Base-by-base conservation (phyloP, 1,284 basidiomycete genomes). In the Melampsora medusae region DNA sequence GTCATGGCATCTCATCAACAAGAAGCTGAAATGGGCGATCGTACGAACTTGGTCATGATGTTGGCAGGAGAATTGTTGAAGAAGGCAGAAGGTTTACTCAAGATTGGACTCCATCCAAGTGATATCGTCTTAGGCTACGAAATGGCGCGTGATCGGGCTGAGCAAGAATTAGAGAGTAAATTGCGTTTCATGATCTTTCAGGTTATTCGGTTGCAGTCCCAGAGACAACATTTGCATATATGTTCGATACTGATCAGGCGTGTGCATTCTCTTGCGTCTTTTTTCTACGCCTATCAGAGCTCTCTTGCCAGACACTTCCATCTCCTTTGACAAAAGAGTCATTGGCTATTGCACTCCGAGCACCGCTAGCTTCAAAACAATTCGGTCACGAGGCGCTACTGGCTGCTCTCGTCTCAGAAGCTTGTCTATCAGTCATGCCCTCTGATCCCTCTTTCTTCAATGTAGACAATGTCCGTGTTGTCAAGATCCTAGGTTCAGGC, bases 1-100 rank as follows among this genome's bases (percentile, higher is more conserved):
- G 96, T 99, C 42, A 97, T 98, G 92, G 94, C 95, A 22, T 93
- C 92, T 56, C 93, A 97, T 82, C 92, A 96, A 46, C 97, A 99
- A 83, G 96, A 98, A 84, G 84, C 90, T 0, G 97, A 99, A 92
- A 96, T 98, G 92, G 97, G 96, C 76, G 97, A 99, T 85, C 89
- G 92, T 69, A 98, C 96, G 73, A 98, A 98, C 84, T 88, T 92
- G 81, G 95, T 99, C 62, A 85, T 99, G 81, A 99, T 99, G 82
- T 86, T 99, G 66, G 94, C 92, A 6, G 97, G 97, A 76, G 96
- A 99, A 85, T 87, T 99, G 69, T 86, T 99, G 80, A 97, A 97
- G 85, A 91, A 92, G 82, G 91, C 96, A 1, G 96, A 98, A 83
- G 87, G 91, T 80, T 88, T 99, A 35, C 88, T 99, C 77, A 88